Base-by-base conservation (phyloP, 805 yeast species). In the Zygosaccharomyces rouxii region DNA sequence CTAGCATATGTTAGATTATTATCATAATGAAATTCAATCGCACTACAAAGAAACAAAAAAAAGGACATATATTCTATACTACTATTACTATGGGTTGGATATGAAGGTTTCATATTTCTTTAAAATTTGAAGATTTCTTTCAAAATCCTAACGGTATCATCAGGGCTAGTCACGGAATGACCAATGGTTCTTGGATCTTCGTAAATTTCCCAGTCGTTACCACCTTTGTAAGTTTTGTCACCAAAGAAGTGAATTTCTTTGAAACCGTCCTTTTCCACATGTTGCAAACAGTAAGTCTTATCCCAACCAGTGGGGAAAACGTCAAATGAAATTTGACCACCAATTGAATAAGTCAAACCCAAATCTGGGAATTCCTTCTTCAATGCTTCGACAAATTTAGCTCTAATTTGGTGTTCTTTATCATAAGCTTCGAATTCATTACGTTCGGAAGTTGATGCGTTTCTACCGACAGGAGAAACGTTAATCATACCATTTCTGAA, bases 271-370 rank as follows among this genome's bases (percentile, higher is more conserved):
- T 76, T 71, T 63, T 74, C 88, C 61, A 94, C 90, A 73, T 92
- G 99, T 72, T 85, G 89, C 68, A 94, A 80, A 72, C 96, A 88
- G 77, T 92, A 94, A 54, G 99, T 94, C 81, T 94, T 94, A 74
- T 94, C 99, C 99, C 99, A 94, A 67, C 99, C 99, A 55, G 97
- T 88, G 76, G 99, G 99, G 92, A 94, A 94, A 56, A 94, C 98
- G 66, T 94, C 99, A 64, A 94, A 94, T 30, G 98, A 92, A 70
- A 94, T 94, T 79, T 94, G 98, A 62, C 99, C 99, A 71, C 99
- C 99, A 57, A 94, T 94, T 51, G 99, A 94, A 80, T 86, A 94
- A 58, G 98, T 92, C 67, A 94, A 79, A 48, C 84, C 86, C 63
- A 76, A 76, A 71, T 90, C 92, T 49, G 92, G 71, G 78, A 94